Base-by-base conservation (phyloP, 176 grass and related monocot species). In the Saccharum spontaneum region DNA sequence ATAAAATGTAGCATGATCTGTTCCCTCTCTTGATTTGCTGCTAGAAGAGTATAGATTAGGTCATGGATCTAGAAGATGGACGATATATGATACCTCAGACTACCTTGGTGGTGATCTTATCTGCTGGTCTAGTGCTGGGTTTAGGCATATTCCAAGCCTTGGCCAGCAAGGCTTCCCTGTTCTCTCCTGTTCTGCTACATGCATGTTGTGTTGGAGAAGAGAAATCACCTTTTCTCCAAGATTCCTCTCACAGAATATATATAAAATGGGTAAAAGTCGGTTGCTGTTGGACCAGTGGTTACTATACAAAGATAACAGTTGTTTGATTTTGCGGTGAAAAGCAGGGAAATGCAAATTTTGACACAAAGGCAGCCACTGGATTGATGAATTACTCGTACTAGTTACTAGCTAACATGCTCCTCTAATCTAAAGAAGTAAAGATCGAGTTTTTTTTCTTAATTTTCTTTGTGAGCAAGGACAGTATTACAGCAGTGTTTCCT, bases 111-210 rank as follows among this genome's bases (percentile, higher is more conserved):
- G 83, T 67, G 74, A 50, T 15, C 28, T 57, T 70, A 54, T 54
- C 66, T 43, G 40, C 41, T 48, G 46, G 6, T 26, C 59, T 1
- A 8, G 22, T 60, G 55, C 55, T 60, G 55, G 55, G 10, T 33
- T 28, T 46, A n/a, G 73, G 66, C 86, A 79, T 71, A 66, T 83
- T 88, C 55, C 23, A 88, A 55, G 46, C 5, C 55, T 64, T 88
- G 75, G 74, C 43, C 75, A 67, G 86, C 75, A 88, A 88, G 86
- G 10, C 11, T 71, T 7, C 36, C 10, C 59, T 62, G 59, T 12
- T 60, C 49, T 16, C 15, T 50, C 17, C 54, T 5, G 22, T 36
- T 59, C 13, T 45, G 70, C 46, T 22, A 76, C n/a, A 46, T 57
- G 22, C 22, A 59, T 76, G 71, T 24, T 20, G 14, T 61, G 59